A percentile compares a stretch with the other conserved stretches of the same genome.
These are phyloP conservation scores for Mortierella sp. DNA, from an alignment of 371 early-diverging fungal species.

Conservation along the genomic window DNA sequence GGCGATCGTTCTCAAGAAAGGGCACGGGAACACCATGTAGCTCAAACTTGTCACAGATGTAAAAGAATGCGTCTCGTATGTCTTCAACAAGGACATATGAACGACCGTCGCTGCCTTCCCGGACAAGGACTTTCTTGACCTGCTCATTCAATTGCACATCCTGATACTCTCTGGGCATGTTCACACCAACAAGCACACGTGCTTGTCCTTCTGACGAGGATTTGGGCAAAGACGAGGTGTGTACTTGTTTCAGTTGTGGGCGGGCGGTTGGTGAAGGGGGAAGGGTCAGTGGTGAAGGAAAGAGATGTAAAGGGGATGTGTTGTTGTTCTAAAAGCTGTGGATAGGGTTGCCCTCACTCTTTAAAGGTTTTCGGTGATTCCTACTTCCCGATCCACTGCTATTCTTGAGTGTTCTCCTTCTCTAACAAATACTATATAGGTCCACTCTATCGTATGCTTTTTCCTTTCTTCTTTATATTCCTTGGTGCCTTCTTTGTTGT, in stretches of 20 bases:
- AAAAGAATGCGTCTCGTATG: slow-evolving; percentile 29
- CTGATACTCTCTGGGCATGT: slow-evolving; percentile 17
- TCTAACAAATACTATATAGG: slow-evolving; percentile 1
- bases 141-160: slow-evolving; percentile 22
- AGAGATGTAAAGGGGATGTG: background rate
- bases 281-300: background rate
- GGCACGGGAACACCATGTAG: slow-evolving; percentile 35
- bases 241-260: background rate
- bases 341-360: slow-evolving; percentile 14
- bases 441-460: background rate
- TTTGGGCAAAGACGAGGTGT: background rate
- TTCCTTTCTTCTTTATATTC: background rate
- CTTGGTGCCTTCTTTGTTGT: background rate
- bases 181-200: background rate
- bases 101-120: slow-evolving; percentile 14
- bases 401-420: slow-evolving; percentile 4
- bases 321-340: background rate
- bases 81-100: slow-evolving; percentile 34
- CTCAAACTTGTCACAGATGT: slow-evolving; percentile 19
- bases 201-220: background rate
- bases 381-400: background rate
- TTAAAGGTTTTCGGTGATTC: background rate
- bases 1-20: slow-evolving; percentile 30
- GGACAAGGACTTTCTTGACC: slow-evolving; percentile 29
- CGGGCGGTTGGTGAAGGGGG: background rate